phyloP scores from a whole-genome alignment of 2,329 filamentous ascomycete genomes.

The Aspergillus carbonarius region DNA sequence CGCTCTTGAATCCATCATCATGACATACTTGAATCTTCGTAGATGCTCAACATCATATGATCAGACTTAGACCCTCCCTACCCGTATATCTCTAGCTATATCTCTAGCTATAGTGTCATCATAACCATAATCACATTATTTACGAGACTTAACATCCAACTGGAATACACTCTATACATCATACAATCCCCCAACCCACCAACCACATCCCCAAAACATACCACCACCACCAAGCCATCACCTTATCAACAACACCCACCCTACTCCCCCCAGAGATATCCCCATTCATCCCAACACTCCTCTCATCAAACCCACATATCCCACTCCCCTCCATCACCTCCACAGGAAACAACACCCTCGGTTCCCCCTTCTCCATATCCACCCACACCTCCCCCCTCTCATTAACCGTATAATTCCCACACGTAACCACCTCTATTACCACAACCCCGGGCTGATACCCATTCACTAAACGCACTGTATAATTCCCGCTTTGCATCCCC shows the following conservation, averaged over 20 bases:
- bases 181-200: background rate
- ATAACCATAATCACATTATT: background rate
- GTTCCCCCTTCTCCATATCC: conserved; percentile 31
- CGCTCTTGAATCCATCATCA: background rate
- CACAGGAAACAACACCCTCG: conserved; percentile 31
- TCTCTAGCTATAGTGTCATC: background rate
- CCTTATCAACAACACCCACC: background rate
- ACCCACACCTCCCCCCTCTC: conserved; percentile 23
- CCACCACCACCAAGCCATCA: background rate
- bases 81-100: background rate
- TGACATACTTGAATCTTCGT: background rate
- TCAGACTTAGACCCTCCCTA: no score
- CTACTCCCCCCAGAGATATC: background rate
- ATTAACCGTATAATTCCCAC: conserved; percentile 27
- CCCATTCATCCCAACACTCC: conserved; percentile 4
- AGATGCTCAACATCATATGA: background rate
- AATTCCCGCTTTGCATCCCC: conserved; percentile 30
- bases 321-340: conserved; percentile 30
- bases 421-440: conserved; percentile 32
- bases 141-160: no score
- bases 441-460: conserved; percentile 24
- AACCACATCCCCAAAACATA: background rate
- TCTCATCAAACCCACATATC: conserved; percentile 25
- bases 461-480: conserved; percentile 30
- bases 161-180: no score